Percentiles rank a stretch among this genome's conserved stretches.
Conservation (phyloP, 163 green algal genomes). For the Picocystis sp. region DNA sequence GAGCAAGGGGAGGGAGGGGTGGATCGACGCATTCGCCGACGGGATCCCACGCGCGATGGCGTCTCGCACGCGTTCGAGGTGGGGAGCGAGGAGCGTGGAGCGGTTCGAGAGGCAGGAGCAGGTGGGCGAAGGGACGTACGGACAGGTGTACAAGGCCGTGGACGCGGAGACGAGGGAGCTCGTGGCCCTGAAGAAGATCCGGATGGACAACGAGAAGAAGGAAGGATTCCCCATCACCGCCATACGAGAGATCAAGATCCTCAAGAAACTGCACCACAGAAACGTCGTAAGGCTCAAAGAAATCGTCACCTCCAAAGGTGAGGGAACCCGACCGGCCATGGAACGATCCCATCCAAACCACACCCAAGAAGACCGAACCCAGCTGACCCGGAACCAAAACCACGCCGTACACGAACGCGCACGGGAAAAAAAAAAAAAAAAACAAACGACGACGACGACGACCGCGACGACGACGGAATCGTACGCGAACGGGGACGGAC, state of each 20-base stretch:
- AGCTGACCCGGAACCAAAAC: neutral
- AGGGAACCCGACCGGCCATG: conserved; percentile 4
- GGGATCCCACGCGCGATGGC: too few species aligned
- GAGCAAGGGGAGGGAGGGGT: too few species aligned
- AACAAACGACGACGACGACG: too few species aligned
- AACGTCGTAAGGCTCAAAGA: conserved; percentile 92
- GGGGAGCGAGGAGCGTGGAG: conserved; percentile 35
- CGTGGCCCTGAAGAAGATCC: conserved; percentile 95
- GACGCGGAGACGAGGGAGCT: conserved; percentile 22
- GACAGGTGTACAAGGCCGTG: conserved; percentile 45
- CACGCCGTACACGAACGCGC: too few species aligned
- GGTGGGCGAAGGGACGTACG: conserved; percentile 90
- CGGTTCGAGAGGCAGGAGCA: conserved; percentile 52
- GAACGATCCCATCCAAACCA: neutral
- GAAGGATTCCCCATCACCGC: conserved; percentile 95
- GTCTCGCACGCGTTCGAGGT: too few species aligned
- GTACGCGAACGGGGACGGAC: too few species aligned
- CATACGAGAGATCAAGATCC: conserved; percentile 96
- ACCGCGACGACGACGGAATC: too few species aligned
- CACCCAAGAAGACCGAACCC: neutral
- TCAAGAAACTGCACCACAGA: conserved; percentile 62
- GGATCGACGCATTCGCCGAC: too few species aligned
- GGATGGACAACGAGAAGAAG: conserved; percentile 98
- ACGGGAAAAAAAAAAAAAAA: too few species aligned
- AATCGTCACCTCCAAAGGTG: conserved; percentile 83